Percentiles rank a stretch among this genome's conserved stretches.
These are phyloP conservation scores for Skeletonema costatum DNA, from an alignment of 108 stramenopile genomes.

Conservation along the genomic window DNA sequence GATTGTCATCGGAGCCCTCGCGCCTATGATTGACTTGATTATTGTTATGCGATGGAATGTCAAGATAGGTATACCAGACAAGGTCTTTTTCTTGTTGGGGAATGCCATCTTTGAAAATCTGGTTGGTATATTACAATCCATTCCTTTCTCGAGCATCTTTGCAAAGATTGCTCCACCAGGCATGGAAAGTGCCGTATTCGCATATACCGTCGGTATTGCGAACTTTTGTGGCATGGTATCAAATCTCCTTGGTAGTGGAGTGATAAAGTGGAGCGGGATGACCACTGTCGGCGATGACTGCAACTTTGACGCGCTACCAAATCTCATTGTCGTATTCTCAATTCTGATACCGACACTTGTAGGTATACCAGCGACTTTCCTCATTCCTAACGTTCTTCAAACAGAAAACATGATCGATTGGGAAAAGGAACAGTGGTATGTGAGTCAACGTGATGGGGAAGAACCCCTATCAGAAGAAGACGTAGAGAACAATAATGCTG, in stretches of 20 bases:
- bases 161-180: constrained; percentile 45
- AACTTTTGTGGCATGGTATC: constrained; percentile 47
- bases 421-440: constrained; percentile 42
- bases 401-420: constrained; percentile 44
- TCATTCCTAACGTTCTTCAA: constrained; percentile 43
- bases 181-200: constrained; percentile 53
- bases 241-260: constrained; percentile 43
- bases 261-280: constrained; percentile 50
- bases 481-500: background rate
- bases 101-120: constrained; percentile 49
- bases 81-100: constrained; percentile 45
- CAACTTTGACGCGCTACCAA: constrained; percentile 28
- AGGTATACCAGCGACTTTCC: constrained; percentile 38
- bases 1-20: constrained; percentile 42
- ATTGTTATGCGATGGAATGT: constrained; percentile 51
- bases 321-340: constrained; percentile 39
- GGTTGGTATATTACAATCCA: constrained; percentile 16
- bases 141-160: constrained; percentile 35
- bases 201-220: constrained; percentile 46
- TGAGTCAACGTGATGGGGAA: background rate
- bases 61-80: constrained; percentile 43
- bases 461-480: background rate
- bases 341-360: constrained; percentile 33
- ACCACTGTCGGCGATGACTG: constrained; percentile 47
- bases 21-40: constrained; percentile 42